These are phyloP conservation scores for Melastoma candidum DNA, from an alignment of 441 rosid genomes.

Conservation along the genomic window DNA sequence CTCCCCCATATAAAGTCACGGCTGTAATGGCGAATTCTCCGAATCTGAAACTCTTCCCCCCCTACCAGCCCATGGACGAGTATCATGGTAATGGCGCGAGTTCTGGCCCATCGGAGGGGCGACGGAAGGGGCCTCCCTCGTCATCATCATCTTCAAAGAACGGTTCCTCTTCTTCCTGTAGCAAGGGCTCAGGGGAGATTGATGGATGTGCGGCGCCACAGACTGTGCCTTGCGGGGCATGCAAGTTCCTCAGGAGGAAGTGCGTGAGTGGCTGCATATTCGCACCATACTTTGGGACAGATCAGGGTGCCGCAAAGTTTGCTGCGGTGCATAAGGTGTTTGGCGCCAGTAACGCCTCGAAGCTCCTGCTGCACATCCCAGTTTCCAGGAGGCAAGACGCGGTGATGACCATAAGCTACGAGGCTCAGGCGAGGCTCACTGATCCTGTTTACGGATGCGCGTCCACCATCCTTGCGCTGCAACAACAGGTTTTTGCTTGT, in stretches of 20 bases:
- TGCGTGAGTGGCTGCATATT: conserved; percentile 74
- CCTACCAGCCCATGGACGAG: not conserved
- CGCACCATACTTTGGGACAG: conserved; percentile 80
- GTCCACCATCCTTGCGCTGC: conserved; percentile 80
- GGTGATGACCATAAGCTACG: conserved; percentile 71
- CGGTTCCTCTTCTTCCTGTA: not conserved
- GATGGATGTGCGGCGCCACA: conserved; percentile 1
- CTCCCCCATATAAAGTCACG: conserved; percentile 28
- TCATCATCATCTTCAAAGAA: no score
- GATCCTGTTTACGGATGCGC: conserved; percentile 91
- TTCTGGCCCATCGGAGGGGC: no score
- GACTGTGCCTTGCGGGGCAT: conserved; percentile 70
- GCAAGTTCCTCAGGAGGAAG: conserved; percentile 84
- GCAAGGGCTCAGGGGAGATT: conserved; percentile 11
- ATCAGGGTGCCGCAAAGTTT: conserved; percentile 82
- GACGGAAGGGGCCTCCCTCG: no score
- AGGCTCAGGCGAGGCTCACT: conserved; percentile 90
- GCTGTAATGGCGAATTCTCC: conserved; percentile 12
- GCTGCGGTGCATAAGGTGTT: conserved; percentile 93
- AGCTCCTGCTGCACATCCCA: conserved; percentile 70
- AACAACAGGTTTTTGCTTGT: conserved; percentile 54
- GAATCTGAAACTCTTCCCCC: not conserved
- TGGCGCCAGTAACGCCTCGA: conserved; percentile 87
- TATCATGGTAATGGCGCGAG: no score
- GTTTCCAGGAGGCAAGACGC: conserved; percentile 74